Evolutionary conservation across 352 stramenopile genomes (phyloP), one percentile per base, ranked within the genome.

Genomic region (Thalassiosira livingstoniorum): DNA sequence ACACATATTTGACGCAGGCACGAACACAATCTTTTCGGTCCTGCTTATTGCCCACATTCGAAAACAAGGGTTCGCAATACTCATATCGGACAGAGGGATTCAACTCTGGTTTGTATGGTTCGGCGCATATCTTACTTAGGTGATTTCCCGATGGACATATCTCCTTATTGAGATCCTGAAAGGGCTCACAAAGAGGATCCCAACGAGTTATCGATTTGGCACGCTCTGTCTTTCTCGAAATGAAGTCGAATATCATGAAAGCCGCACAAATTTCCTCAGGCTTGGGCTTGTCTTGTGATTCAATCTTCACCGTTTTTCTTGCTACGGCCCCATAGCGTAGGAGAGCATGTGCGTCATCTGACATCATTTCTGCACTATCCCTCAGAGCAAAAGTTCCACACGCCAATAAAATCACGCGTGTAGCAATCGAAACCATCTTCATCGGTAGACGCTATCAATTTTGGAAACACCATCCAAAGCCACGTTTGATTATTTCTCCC

Each of bases 191-290:
- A 23, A 21, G 29, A 13, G 2, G 13, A 13, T 15, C 27, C 55
- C 57, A 65, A 15, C 45, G 3, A 45, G 45, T 47, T 7, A 13
- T 23, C 10, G 29, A 5, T 31, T 7, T 21, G 23, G 42, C 27
- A 3, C 32, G 29, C 34, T 65, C 27, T 32, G 45, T 65, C 21
- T 27, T 15, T 27, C 32, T 35, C 10, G 57, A 31, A 21, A 65
- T 35, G 32, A 31, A 65, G 25, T 65, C 57, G 27, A 31, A 65
- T 23, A 65, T 42, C 57, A 65, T 65, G 57, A 47, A 65, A 23
- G 57, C 57, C 2, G 57, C 31, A 23, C 57, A 65, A 27, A 65
- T 42, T 45, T 65, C 15, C 23, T 65, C 57, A 23, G 57, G 57
- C 5, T n/a, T n/a, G n/a, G n/a, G n/a, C n/a, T n/a, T n/a, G n/a